Base-by-base conservation (phyloP, 1,139 yeast species). In the Taiozyma sp. region DNA sequence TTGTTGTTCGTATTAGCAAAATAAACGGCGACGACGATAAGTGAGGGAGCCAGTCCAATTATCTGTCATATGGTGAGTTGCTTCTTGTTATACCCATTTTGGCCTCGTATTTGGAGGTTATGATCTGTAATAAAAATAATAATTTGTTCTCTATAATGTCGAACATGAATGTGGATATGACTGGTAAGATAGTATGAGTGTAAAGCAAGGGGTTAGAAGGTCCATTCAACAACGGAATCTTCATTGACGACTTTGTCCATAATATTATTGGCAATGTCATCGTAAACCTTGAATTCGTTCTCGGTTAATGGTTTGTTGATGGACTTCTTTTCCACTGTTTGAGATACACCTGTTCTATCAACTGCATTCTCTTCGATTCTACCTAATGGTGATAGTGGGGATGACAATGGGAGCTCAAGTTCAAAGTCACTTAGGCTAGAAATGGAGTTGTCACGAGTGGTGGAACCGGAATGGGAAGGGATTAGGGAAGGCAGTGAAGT, bases 181-280 rank as follows among this genome's bases (percentile, higher is more conserved):
- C 16, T 32, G 35, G 35, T n/a, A n/a, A 32, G 3, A 32, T 13
- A 6, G 7, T 14, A 32, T 32, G 19, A n/a, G 16, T n/a, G 35
- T 6, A 32, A n/a, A 32, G 8, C 19, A 32, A 7, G 19, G 35
- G 16, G 14, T 24, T 24, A 60, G n/a, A 60, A 57, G 22, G 53
- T 46, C 63, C 63, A 60, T 9, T 59, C 59, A 29, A 55, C 45
- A n/a, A 44, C 45, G n/a, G 53, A 22, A 2, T 56, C 52, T 35
- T 49, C 52, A 19, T 43, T 30, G 11, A 44, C 21, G 7, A 58
- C 60, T 45, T 57, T 53, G 6, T 51, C 46, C 34, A 60, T 29
- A n/a, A 60, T 60, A 16, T 47, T 49, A 34, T 57, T 59, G 6
- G 63, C 63, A 35, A 60, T 57, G 11, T 56, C 57, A 45, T 60